A percentile compares a stretch with the other conserved stretches of the same genome.
phyloP scores from a whole-genome alignment of 2,329 filamentous ascomycete species.

The Emydomyces testavorans region DNA sequence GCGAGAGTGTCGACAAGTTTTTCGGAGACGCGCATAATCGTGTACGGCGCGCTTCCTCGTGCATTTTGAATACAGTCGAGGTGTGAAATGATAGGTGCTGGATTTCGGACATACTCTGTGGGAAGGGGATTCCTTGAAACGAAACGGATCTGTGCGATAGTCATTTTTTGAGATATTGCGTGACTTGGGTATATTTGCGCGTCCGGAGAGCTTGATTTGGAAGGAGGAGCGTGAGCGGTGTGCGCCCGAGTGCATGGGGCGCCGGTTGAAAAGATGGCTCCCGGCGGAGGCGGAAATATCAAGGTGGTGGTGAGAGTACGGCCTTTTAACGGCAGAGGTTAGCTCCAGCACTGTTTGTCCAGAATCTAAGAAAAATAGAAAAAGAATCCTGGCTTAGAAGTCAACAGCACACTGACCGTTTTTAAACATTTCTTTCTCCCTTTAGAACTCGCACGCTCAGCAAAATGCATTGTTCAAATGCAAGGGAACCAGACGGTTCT shows the following conservation, averaged over 20 bases:
- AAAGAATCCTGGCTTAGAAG: too few relatives aligned
- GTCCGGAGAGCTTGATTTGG: background rate
- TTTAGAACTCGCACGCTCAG: conserved; percentile 73
- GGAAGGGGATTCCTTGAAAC: too few relatives aligned
- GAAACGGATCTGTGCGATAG: background rate
- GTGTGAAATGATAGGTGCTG: too few relatives aligned
- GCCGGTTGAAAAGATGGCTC: conserved; percentile 44
- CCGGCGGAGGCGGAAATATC: conserved; percentile 82
- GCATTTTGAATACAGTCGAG: too few relatives aligned
- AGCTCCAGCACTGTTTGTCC: conserved; percentile 16
- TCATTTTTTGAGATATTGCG: too few relatives aligned
- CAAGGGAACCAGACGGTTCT: conserved; percentile 84
- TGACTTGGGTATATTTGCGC: background rate
- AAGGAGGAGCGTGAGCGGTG: conserved; percentile 9
- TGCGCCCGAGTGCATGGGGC: conserved; percentile 27
- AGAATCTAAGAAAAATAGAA: too few relatives aligned
- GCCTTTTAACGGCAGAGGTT: conserved; percentile 93
- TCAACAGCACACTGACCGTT: conserved; percentile 2
- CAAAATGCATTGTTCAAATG: conserved; percentile 98
- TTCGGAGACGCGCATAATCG: background rate
- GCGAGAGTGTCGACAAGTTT: background rate
- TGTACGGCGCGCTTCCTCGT: too few relatives aligned
- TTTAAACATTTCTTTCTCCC: background rate
- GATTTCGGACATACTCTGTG: too few relatives aligned
- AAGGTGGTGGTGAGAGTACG: conserved; percentile 97